phyloP scores from a whole-genome alignment of 1,284 basidiomycete genomes.

The Neonothopanus nambi region DNA sequence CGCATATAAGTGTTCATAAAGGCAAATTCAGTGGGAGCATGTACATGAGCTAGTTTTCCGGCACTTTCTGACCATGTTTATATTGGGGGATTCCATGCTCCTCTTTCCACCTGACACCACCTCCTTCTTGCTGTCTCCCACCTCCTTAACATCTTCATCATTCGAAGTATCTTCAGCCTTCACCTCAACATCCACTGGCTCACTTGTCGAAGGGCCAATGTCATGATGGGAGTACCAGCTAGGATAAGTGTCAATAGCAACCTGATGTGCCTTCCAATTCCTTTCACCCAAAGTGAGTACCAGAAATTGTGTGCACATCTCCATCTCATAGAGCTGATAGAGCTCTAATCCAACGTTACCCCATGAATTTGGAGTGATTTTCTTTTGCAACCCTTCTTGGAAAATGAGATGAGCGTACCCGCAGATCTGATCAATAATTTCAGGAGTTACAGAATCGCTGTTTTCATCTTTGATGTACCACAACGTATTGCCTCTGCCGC shows the following conservation, averaged over 20 bases:
- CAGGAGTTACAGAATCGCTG: background rate
- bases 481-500: background rate
- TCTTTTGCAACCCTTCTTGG: background rate
- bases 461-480: slow-evolving; percentile 1
- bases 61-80: no score
- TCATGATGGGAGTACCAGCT: background rate
- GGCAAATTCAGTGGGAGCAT: no score
- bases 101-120: no score
- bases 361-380: background rate
- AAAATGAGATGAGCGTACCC: background rate
- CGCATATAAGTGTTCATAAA: no score
- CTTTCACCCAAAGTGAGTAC: background rate
- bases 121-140: no score
- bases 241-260: background rate
- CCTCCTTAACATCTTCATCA: no score
- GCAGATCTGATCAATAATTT: background rate
- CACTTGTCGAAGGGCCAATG: no score
- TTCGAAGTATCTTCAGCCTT: no score
- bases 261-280: slow-evolving; percentile 1
- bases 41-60: no score
- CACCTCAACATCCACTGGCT: no score
- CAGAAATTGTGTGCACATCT: background rate
- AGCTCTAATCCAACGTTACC: background rate
- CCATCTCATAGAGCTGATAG: background rate
- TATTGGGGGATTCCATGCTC: no score